Conservation (phyloP, 2,329 filamentous ascomycete genomes). For the Sclerotinia trifoliorum region DNA sequence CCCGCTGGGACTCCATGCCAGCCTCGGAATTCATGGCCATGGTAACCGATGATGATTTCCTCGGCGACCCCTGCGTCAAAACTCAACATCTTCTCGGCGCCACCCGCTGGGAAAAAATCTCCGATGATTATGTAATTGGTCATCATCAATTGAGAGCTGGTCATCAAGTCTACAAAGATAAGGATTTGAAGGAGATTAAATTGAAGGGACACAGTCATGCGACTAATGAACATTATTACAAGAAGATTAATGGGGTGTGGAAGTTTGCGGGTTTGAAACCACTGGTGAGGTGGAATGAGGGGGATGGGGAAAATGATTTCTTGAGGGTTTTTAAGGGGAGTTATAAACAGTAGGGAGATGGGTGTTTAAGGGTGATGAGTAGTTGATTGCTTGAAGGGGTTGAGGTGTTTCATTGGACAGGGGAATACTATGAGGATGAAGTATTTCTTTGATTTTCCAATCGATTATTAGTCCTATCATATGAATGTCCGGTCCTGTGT, state of each 20-base stretch:
- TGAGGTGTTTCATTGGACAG: neutral
- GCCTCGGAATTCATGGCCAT: conserved; percentile 61
- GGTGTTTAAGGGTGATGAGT: neutral
- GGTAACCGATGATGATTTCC: conserved; percentile 55
- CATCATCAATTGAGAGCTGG: conserved; percentile 38
- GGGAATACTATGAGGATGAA: no score
- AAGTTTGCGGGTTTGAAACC: conserved; percentile 38
- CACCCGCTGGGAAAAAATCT: conserved; percentile 56
- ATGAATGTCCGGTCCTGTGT: no score
- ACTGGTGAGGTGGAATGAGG: conserved; percentile 35
- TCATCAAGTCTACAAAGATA: conserved; percentile 30
- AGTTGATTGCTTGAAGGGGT: neutral
- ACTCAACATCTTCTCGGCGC: conserved; percentile 65
- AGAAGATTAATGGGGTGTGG: conserved; percentile 35
- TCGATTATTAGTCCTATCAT: no score
- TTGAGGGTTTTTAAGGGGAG: conserved; percentile 36
- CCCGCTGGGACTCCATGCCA: conserved; percentile 60
- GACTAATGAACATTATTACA: conserved; percentile 36
- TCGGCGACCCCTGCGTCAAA: conserved; percentile 60
- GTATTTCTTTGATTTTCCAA: no score
- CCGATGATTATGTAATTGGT: conserved; percentile 58
- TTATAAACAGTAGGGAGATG: conserved; percentile 17
- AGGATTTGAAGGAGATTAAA: conserved; percentile 29
- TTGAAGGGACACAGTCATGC: conserved; percentile 35
- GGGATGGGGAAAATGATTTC: conserved; percentile 29